Conservation (phyloP, 140 eudicot species). For the Eryngium alpinum region DNA sequence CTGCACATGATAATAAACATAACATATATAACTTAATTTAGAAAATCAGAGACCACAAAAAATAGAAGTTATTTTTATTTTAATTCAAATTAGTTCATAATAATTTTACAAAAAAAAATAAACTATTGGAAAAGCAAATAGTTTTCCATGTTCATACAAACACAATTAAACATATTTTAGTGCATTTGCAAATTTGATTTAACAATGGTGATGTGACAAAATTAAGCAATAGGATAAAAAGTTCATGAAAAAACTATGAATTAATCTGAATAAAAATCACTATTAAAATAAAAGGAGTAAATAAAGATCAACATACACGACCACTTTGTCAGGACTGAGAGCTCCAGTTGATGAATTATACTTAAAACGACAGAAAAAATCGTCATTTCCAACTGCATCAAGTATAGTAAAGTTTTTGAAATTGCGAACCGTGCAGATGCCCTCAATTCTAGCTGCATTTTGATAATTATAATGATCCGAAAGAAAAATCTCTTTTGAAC, state of each 20-base stretch:
- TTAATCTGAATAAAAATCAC: slow-evolving; percentile 4
- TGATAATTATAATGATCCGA: slow-evolving; percentile 84
- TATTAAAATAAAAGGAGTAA: too few species aligned
- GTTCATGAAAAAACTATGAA: background rate
- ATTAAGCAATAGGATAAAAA: too few species aligned
- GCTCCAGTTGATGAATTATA: slow-evolving; percentile 78
- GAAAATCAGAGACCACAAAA: too few species aligned
- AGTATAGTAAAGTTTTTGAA: slow-evolving; percentile 83
- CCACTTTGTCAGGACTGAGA: slow-evolving; percentile 73
- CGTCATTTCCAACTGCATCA: slow-evolving; percentile 85
- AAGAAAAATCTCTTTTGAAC: slow-evolving; percentile 77
- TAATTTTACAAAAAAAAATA: too few species aligned
- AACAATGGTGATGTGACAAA: too few species aligned
- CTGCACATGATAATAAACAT: slow-evolving; percentile 30
- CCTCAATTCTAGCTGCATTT: slow-evolving; percentile 85
- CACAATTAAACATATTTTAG: too few species aligned
- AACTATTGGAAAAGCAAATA: too few species aligned
- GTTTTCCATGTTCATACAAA: too few species aligned
- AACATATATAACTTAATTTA: too few species aligned
- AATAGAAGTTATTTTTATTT: too few species aligned
- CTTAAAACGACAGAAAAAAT: slow-evolving; percentile 84
- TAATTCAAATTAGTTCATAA: too few species aligned
- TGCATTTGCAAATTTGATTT: too few species aligned
- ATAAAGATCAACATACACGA: slow-evolving; percentile 48
- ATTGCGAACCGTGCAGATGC: slow-evolving; percentile 80